Evolutionary conservation across 805 yeast species (phyloP).

Genomic region (Nakazawaea ambrosiae): DNA sequence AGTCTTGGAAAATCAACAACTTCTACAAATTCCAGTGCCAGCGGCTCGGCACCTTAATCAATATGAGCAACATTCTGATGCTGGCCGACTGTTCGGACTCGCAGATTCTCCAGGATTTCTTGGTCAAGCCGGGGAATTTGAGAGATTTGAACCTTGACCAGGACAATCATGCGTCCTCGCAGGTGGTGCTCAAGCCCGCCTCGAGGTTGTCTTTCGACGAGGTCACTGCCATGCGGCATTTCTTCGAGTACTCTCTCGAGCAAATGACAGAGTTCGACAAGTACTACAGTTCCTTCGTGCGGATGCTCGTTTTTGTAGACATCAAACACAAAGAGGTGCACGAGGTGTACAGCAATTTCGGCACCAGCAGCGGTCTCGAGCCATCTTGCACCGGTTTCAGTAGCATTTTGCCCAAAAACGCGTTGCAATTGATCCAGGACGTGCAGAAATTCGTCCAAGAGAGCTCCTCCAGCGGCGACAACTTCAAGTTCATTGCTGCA

Average conservation of each 20-base stretch:
- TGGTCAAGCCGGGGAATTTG: slow-evolving; percentile 22
- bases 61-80: slow-evolving; percentile 1
- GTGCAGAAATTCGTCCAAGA: background rate
- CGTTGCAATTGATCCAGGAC: background rate
- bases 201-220: slow-evolving; percentile 19
- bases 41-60: background rate
- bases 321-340: slow-evolving; percentile 28
- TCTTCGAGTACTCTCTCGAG: slow-evolving; percentile 36
- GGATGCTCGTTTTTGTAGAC: slow-evolving; percentile 26
- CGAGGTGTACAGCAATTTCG: slow-evolving; percentile 4
- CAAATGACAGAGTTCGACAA: slow-evolving; percentile 31
- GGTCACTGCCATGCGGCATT: slow-evolving; percentile 37
- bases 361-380: background rate
- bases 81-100: slow-evolving; percentile 1
- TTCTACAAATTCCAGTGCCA: slow-evolving; percentile 7
- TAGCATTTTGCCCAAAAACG: background rate
- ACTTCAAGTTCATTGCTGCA: background rate
- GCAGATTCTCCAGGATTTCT: slow-evolving; percentile 36
- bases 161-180: background rate
- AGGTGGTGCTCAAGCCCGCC: background rate
- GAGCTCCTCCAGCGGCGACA: background rate
- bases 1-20: slow-evolving; percentile 3
- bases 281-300: slow-evolving; percentile 28
- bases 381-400: background rate
- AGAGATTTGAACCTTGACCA: slow-evolving; percentile 3